Evolutionary conservation across 2,329 filamentous ascomycete species (phyloP).

Genomic region (Reticulascus tulasneorum): DNA sequence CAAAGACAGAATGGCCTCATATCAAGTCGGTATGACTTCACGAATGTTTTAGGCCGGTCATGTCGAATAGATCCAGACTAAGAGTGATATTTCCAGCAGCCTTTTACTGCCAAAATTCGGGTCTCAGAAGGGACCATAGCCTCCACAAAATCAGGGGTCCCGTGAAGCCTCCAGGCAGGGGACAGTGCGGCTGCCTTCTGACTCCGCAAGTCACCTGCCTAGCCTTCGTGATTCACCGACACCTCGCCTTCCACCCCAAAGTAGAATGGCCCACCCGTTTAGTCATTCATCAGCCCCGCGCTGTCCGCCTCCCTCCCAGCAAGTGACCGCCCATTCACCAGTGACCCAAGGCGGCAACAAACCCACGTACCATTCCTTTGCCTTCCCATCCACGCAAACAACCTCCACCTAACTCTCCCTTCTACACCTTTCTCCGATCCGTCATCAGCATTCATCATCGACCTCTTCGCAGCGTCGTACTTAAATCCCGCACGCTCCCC

Average conservation of each 20-base stretch:
- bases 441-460: constrained; percentile 13
- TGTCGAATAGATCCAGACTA: no score
- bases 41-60: no score
- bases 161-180: not conserved
- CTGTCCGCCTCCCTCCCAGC: constrained; percentile 3
- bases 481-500: constrained; percentile 6
- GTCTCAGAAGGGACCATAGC: no score
- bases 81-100: no score
- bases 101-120: no score
- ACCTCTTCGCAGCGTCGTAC: constrained; percentile 8
- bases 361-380: constrained; percentile 5
- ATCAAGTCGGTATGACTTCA: no score
- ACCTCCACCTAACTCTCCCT: constrained; percentile 11
- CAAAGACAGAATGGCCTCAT: no score
- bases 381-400: constrained; percentile 12
- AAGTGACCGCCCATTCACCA: constrained; percentile 15
- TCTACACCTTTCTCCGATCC: constrained; percentile 14
- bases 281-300: constrained; percentile 6
- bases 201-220: constrained; percentile 2
- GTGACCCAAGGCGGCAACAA: constrained; percentile 14
- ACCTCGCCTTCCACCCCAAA: constrained; percentile 1
- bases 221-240: constrained; percentile 1
- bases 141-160: not conserved
- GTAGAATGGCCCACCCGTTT: not conserved
- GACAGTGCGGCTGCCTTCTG: constrained; percentile 1